Base-by-base conservation (phyloP, 2,329 filamentous ascomycete species). In the Ilyonectria sp. region DNA sequence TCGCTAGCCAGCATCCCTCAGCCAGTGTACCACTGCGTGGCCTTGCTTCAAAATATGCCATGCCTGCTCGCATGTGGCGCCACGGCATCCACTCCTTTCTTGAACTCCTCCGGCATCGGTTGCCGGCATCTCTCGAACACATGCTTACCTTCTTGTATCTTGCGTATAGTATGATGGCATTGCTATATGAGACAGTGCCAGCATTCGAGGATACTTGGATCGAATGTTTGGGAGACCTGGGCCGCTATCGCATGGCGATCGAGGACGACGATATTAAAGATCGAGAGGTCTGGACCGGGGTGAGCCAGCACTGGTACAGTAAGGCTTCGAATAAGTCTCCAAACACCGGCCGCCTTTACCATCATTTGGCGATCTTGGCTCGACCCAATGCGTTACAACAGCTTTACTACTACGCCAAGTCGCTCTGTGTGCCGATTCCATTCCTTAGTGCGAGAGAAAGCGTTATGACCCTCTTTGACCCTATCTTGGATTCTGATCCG, bases 61-160 rank as follows among this genome's bases (percentile, higher is more conserved):
- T 98, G 94, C 95, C 95, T 0, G 94, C 93, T 0, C 85, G 95
- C 0, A 96, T 98, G 93, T 98, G 96, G 96, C 87, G 94, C 0
- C 93, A 97, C 73, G 95, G 93, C 0, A 98, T 98, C 4, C 94
- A 97, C 76, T 91, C 90, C 0, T 96, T 96, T 64, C 84, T 97
- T 0, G 94, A 97, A 71, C 79, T 97, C 0, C 79, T 97, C 0
- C 86, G 94, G 0, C 90, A 93, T 70, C 88, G 91, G 2, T 82
- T 97, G 0, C 95, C 95, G 0, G 86, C 86, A 0, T 94, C 93
- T 1, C 82, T 94, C 1, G 95, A 98, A 56, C 93, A 97, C 62
- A 98, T 98, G 94, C 83, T 97, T 0, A 90, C 91, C 0, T 98
- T 97, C 62, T 94, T 98, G 1, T 97, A 97, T 69, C 81, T 95